Conservation (phyloP, 1,284 basidiomycete species). For the Leccinum fuscescens region DNA sequence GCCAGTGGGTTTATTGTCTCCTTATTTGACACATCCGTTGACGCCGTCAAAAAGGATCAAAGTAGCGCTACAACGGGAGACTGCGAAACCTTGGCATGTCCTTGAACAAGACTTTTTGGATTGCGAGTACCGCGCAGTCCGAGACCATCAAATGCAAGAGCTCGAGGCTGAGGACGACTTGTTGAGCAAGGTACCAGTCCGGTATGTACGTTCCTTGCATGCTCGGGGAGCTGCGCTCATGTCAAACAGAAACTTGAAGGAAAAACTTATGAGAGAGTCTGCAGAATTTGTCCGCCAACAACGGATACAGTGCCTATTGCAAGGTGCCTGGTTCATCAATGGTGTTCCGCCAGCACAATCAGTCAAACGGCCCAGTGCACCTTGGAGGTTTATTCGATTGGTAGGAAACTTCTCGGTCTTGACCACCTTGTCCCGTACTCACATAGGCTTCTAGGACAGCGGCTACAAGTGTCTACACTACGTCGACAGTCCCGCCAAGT, state of each 20-base stretch:
- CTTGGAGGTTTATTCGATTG: slow-evolving; percentile 79
- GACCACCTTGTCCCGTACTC: slow-evolving; percentile 3
- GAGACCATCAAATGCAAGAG: slow-evolving; percentile 93
- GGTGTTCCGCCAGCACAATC: slow-evolving; percentile 53
- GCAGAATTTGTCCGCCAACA: slow-evolving; percentile 92
- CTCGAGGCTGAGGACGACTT: slow-evolving; percentile 90
- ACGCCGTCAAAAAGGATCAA: slow-evolving; percentile 54
- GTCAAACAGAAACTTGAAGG: slow-evolving; percentile 71
- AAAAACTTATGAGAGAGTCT: slow-evolving; percentile 87
- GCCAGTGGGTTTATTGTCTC: slow-evolving; percentile 62
- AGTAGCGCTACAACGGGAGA: slow-evolving; percentile 75
- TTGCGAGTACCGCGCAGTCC: slow-evolving; percentile 82
- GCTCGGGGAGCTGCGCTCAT: slow-evolving; percentile 6
- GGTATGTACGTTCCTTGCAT: slow-evolving; percentile 46
- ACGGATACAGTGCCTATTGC: slow-evolving; percentile 81
- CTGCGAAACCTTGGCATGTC: slow-evolving; percentile 78
- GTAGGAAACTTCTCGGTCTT: slow-evolving; percentile 37
- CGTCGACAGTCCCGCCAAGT: slow-evolving; percentile 75
- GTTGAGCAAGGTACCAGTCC: slow-evolving; percentile 78
- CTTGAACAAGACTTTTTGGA: slow-evolving; percentile 85
- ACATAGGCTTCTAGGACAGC: slow-evolving; percentile 52
- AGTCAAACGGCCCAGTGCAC: slow-evolving; percentile 54
- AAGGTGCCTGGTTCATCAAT: slow-evolving; percentile 91
- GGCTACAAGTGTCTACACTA: slow-evolving; percentile 80
- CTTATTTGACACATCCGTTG: slow-evolving; percentile 9